A percentile compares a stretch with the other conserved stretches of the same genome.
phyloP scores from a whole-genome alignment of 257 asterid genomes.

The Fraxinus excelsior region DNA sequence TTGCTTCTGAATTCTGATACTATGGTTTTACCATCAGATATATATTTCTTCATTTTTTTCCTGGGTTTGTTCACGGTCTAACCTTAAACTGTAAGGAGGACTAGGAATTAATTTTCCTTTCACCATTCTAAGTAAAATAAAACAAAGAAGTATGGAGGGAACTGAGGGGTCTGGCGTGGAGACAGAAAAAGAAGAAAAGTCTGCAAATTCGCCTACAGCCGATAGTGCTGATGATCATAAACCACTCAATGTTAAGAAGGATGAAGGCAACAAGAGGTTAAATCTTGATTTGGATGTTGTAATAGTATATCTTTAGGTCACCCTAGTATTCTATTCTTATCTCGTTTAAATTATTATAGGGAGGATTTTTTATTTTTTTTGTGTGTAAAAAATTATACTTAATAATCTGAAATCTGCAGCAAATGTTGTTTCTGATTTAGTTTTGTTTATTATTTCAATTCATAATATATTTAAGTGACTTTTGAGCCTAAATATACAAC shows the following conservation, averaged over 20 bases:
- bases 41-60: background rate
- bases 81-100: background rate
- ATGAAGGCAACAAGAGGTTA: background rate
- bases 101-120: background rate
- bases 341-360: background rate
- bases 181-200: conserved; percentile 16
- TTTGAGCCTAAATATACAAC: no score
- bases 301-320: background rate
- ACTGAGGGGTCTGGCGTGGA: conserved; percentile 9
- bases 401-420: background rate
- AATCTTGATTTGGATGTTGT: background rate
- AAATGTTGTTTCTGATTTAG: no score
- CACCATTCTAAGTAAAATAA: background rate
- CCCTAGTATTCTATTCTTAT: background rate
- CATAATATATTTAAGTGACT: no score
- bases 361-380: no score
- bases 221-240: conserved; percentile 36
- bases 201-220: background rate
- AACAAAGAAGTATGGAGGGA: conserved; percentile 20
- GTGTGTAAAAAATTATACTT: background rate
- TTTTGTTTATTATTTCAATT: no score
- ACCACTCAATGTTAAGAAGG: background rate
- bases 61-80: conserved; percentile 14
- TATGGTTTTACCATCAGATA: background rate
- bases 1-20: background rate